Conservation (phyloP, 2,329 filamentous ascomycete genomes). For the Ilyonectria robusta region DNA sequence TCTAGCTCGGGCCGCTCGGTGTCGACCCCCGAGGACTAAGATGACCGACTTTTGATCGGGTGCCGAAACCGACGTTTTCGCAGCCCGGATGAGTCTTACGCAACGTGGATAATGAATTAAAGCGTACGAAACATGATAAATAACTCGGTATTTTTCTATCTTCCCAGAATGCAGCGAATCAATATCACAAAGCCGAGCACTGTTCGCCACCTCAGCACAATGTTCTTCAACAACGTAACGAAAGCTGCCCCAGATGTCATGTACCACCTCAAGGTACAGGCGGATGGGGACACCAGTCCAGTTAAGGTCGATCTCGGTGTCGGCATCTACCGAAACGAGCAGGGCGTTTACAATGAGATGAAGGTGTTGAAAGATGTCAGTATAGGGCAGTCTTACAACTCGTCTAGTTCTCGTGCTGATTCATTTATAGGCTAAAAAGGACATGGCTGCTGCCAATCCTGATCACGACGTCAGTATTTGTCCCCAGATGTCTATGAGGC, state of each 20-base stretch:
- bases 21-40: background rate
- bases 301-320: slow-evolving; percentile 55
- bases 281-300: slow-evolving; percentile 47
- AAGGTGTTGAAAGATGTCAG: slow-evolving; percentile 40
- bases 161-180: slow-evolving; percentile 1
- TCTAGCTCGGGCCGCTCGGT: background rate
- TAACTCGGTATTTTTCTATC: background rate
- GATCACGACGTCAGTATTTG: slow-evolving; percentile 46
- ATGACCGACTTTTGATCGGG: background rate
- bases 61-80: background rate
- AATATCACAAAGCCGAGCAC: background rate
- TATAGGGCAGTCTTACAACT: background rate
- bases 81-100: background rate
- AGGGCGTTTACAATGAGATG: slow-evolving; percentile 51
- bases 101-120: background rate
- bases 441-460: slow-evolving; percentile 35
- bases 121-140: background rate
- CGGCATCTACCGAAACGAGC: slow-evolving; percentile 54
- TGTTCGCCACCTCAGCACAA: slow-evolving; percentile 18
- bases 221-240: slow-evolving; percentile 45
- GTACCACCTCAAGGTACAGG: slow-evolving; percentile 50
- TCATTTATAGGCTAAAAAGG: slow-evolving; percentile 42
- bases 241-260: slow-evolving; percentile 51
- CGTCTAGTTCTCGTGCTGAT: background rate
- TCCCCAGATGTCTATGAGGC: background rate